Percentiles rank a stretch among this genome's conserved stretches.
Conservation (phyloP, 352 stramenopile species). For the Phytophthora vignae region DNA sequence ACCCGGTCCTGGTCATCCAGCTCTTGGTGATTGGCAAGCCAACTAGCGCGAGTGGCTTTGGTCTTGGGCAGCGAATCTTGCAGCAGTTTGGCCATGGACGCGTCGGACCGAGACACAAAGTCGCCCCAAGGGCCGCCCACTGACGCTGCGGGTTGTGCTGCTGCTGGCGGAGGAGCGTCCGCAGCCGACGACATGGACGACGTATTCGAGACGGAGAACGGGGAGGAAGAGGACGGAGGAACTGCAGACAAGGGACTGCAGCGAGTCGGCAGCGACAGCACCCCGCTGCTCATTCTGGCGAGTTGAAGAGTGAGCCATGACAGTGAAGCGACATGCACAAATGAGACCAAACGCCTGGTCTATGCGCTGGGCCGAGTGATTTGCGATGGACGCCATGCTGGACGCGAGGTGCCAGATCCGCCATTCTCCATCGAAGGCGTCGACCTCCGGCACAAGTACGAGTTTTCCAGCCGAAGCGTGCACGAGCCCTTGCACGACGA, state of each 20-base stretch:
- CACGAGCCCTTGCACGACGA: no score
- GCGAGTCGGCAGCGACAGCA: constrained; percentile 1
- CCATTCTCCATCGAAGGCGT: constrained; percentile 11
- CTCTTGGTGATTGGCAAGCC: constrained; percentile 40
- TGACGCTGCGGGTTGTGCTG: not conserved
- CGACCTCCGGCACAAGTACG: not conserved
- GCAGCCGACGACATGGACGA: constrained; percentile 15
- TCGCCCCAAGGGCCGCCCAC: constrained; percentile 43
- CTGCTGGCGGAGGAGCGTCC: not conserved
- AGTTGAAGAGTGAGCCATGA: constrained; percentile 1
- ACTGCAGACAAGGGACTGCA: constrained; percentile 6
- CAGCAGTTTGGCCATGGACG: constrained; percentile 49
- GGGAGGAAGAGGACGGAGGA: constrained; percentile 5
- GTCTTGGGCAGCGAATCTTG: constrained; percentile 47
- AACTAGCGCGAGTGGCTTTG: constrained; percentile 35
- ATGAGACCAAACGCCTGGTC: constrained; percentile 1
- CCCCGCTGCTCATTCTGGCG: not conserved
- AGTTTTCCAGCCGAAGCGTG: no score
- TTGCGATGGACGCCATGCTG: not conserved
- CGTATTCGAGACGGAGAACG: constrained; percentile 2
- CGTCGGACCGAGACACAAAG: constrained; percentile 44
- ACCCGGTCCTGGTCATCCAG: constrained; percentile 32
- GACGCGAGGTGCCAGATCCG: not conserved
- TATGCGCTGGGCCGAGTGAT: not conserved
- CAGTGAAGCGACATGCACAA: constrained; percentile 4